Base-by-base conservation (phyloP, 139 green algal genomes). In the Chlorella vulgaris region DNA sequence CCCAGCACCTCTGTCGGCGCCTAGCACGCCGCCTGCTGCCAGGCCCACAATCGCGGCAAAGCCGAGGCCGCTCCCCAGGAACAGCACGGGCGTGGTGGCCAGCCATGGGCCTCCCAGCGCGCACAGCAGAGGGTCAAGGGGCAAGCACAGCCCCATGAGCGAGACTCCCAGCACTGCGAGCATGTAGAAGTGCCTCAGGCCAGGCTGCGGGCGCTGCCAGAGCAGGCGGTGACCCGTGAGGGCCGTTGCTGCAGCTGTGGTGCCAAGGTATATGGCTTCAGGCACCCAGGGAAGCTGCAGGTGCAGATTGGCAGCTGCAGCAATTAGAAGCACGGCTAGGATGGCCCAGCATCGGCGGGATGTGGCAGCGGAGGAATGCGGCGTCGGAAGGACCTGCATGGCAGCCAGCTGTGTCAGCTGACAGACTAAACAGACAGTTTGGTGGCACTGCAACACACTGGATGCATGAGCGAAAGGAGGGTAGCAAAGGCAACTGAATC, bases 231-330 rank as follows among this genome's bases (percentile, higher is more conserved):
- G 35, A 6, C 22, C 7, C 19, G 73, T 79, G 35, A 65, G 55
- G 18, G 31, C 51, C 26, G 26, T 19, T 36, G 53, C 53, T 19
- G 73, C 73, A 50, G 50, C 22, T 24, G 73, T 79, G 8, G 53
- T 67, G 51, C 73, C 73, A 0, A 79, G 33, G 6, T 79, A 79
- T 0, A 51, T 33, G 1, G 73, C 73, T 75, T 79, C 73, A 3
- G 73, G 73, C 53, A 79, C 73, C 73, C 73, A 79, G 73, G 73
- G 73, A 7, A 68, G 42, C n/a, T 62, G 69, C 7, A 58, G 5
- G 1, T 1, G 29, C 29, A 42, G 42, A 29, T 65, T 67, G 50
- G 42, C 70, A 2, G 39, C 51, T 4, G 61, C 73, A 1, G 53
- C 73, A 18, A 53, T 33, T 35, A 79, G 53, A 35, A 79, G 53